A percentile compares a stretch with the other conserved stretches of the same genome.
phyloP scores from a whole-genome alignment of 2,329 filamentous ascomycete species.

The Zarea fungicola region DNA sequence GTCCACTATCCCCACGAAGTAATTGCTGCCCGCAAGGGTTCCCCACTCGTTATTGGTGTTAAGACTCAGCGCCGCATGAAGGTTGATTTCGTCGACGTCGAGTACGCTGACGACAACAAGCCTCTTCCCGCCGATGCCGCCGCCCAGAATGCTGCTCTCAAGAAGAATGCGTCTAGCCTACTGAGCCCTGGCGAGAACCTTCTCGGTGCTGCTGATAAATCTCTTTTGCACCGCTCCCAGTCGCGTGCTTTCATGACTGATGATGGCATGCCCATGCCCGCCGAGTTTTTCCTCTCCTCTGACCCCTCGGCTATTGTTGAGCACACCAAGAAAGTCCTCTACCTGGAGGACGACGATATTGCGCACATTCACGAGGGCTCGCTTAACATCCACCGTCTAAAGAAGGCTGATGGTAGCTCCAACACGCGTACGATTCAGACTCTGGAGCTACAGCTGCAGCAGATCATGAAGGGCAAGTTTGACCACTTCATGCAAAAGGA shows the following conservation, averaged over 20 bases:
- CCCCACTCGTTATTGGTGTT: constrained; percentile 93
- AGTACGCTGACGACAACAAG: constrained; percentile 82
- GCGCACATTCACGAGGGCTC: constrained; percentile 99
- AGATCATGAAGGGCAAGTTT: constrained; percentile 99
- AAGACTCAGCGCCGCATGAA: constrained; percentile 99
- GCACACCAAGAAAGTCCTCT: constrained; percentile 99
- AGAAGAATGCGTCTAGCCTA: constrained; percentile 72
- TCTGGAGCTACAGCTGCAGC: constrained; percentile 95
- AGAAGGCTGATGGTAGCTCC: constrained; percentile 93
- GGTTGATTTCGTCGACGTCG: constrained; percentile 99
- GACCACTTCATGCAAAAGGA: constrained; percentile 99
- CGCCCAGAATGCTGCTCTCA: constrained; percentile 92
- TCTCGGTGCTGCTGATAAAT: constrained; percentile 92
- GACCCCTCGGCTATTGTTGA: constrained; percentile 98
- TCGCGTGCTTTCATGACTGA: constrained; percentile 98
- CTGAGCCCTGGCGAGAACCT: constrained; percentile 57
- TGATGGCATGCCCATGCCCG: constrained; percentile 94
- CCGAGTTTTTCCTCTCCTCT: constrained; percentile 98
- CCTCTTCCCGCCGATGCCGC: constrained; percentile 88
- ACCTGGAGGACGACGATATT: constrained; percentile 99
- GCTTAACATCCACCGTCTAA: constrained; percentile 96
- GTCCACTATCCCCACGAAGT: constrained; percentile 98
- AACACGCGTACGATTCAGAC: constrained; percentile 98
- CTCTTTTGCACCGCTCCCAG: constrained; percentile 94
- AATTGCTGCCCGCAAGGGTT: constrained; percentile 96